phyloP scores from a whole-genome alignment of 768 basidiomycete species.

The Hydnomerulius pinastri region DNA sequence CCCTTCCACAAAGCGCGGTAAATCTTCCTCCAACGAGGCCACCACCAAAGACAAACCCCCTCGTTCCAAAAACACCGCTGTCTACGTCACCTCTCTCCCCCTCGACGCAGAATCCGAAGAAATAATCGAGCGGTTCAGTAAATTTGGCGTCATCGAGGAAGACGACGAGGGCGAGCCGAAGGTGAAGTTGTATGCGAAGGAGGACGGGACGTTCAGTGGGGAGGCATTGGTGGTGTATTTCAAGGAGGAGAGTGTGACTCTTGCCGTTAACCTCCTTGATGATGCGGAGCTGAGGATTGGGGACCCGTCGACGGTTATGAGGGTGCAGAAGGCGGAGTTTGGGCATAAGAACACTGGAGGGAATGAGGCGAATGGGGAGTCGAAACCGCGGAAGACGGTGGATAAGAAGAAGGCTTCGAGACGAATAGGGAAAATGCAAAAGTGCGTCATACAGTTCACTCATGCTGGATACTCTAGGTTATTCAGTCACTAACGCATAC shows the following conservation, averaged over 20 bases:
- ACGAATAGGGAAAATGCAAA: slow-evolving; percentile 85
- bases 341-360: slow-evolving; percentile 62
- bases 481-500: background rate
- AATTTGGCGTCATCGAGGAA: slow-evolving; percentile 91
- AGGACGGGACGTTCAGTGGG: slow-evolving; percentile 86
- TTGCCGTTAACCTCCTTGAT: slow-evolving; percentile 85
- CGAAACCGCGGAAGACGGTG: slow-evolving; percentile 59
- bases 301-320: slow-evolving; percentile 71
- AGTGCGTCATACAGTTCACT: slow-evolving; percentile 42
- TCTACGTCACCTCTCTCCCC: slow-evolving; percentile 88
- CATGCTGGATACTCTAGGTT: background rate
- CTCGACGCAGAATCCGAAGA: slow-evolving; percentile 72
- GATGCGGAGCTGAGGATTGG: slow-evolving; percentile 90
- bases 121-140: slow-evolving; percentile 83
- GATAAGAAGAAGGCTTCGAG: slow-evolving; percentile 78
- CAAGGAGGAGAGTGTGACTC: slow-evolving; percentile 90
- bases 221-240: slow-evolving; percentile 96
- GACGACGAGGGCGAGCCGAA: slow-evolving; percentile 91
- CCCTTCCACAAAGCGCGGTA: slow-evolving; percentile 69
- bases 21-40: no score
- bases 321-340: slow-evolving; percentile 76
- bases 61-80: slow-evolving; percentile 89
- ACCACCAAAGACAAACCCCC: slow-evolving; percentile 46
- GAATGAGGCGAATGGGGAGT: slow-evolving; percentile 40
- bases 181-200: slow-evolving; percentile 92